These are phyloP conservation scores for Ascochyta clinopodiicola DNA, from an alignment of 2,329 filamentous ascomycete genomes.

Conservation along the genomic window DNA sequence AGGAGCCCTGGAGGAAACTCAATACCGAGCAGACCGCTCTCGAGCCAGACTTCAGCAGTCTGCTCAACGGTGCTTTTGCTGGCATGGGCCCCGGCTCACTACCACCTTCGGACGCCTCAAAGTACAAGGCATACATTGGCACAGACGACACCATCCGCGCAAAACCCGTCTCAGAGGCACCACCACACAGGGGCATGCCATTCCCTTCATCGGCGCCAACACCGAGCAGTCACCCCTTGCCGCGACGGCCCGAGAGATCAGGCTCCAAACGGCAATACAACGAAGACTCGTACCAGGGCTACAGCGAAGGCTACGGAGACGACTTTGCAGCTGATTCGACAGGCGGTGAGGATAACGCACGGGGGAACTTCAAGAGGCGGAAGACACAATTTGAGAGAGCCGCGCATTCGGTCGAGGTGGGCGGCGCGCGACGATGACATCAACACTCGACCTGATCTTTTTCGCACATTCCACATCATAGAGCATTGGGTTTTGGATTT, in stretches of 20 bases:
- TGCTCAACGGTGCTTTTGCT: conserved; percentile 50
- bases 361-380: conserved; percentile 43
- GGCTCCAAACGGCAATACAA: conserved; percentile 79
- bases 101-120: conserved; percentile 49
- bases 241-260: conserved; percentile 66
- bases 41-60: conserved; percentile 33
- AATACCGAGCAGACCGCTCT: conserved; percentile 37
- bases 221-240: conserved; percentile 48
- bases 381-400: conserved; percentile 45
- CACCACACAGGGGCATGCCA: conserved; percentile 30
- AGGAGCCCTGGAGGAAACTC: conserved; percentile 46
- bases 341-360: conserved; percentile 69
- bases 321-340: conserved; percentile 73
- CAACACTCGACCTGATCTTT: conserved; percentile 6
- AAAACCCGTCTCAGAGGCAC: conserved; percentile 32
- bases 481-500: conserved; percentile 13
- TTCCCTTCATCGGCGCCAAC: conserved; percentile 33
- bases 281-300: conserved; percentile 76
- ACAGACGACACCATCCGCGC: conserved; percentile 50
- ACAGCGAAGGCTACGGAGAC: conserved; percentile 73
- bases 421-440: conserved; percentile 43
- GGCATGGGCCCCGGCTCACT: conserved; percentile 53
- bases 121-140: conserved; percentile 53
- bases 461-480: conserved; percentile 15
- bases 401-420: conserved; percentile 45